Evolutionary conservation across 75 land plant genomes (phyloP).

Genomic region (Chamaecyparis obtusa): DNA sequence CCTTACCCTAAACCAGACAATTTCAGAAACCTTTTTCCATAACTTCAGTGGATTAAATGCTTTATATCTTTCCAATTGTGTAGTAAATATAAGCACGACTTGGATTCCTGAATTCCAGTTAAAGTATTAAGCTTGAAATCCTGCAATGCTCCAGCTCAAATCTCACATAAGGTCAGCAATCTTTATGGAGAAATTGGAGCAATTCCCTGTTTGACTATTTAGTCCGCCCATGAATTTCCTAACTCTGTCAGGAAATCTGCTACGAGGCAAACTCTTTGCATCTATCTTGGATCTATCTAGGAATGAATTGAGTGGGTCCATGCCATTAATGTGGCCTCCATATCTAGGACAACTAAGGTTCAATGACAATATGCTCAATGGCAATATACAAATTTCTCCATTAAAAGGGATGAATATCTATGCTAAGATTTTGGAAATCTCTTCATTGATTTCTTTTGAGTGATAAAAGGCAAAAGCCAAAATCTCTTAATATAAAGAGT

Average conservation of each 20-base stretch:
- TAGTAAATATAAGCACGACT: not conserved
- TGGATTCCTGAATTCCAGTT: not conserved
- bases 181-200: not conserved
- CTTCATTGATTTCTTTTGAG: too few relatives aligned
- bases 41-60: not conserved
- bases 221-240: not conserved
- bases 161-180: not conserved
- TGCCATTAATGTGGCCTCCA: not conserved
- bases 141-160: not conserved
- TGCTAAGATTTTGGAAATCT: too few relatives aligned
- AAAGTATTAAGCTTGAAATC: not conserved
- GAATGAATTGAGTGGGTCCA: not conserved
- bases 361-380: conserved; percentile 16
- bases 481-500: too few relatives aligned
- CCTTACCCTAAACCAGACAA: not conserved
- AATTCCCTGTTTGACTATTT: not conserved
- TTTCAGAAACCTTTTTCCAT: not conserved
- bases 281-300: not conserved
- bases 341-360: not conserved
- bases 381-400: too few relatives aligned
- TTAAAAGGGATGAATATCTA: too few relatives aligned
- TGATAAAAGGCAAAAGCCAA: too few relatives aligned
- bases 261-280: not conserved
- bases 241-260: not conserved
- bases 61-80: not conserved